Percentiles rank a stretch among this genome's conserved stretches.
Conservation (phyloP, 2,329 filamentous ascomycete genomes). For the Fusarium tjaetaba region DNA sequence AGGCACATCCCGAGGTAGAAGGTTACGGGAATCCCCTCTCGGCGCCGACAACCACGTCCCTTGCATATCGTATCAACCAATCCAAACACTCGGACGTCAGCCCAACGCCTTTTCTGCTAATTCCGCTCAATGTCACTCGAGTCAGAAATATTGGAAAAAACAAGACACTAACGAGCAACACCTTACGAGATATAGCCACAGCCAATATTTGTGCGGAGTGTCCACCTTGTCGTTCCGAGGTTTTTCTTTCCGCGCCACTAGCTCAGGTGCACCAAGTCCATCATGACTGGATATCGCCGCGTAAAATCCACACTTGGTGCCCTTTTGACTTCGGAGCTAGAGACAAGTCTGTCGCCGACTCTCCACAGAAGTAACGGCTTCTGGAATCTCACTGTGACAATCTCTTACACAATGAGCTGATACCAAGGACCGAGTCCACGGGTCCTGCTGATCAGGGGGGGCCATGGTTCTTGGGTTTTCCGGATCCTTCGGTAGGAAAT, state of each 20-base stretch:
- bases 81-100: background rate
- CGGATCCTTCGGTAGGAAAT: slow-evolving; percentile 20
- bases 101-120: background rate
- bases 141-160: background rate
- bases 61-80: background rate
- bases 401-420: slow-evolving; percentile 4
- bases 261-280: background rate
- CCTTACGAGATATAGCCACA: background rate
- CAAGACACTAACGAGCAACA: background rate
- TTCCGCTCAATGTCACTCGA: background rate
- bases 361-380: background rate
- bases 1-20: background rate
- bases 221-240: background rate
- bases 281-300: background rate
- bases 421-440: background rate
- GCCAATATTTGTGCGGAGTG: background rate
- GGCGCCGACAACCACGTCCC: background rate
- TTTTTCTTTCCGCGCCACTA: background rate
- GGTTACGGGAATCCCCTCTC: background rate
- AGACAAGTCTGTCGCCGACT: background rate
- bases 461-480: background rate
- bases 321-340: slow-evolving; percentile 1
- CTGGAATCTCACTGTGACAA: background rate
- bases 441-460: background rate
- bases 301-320: slow-evolving; percentile 2